Percentiles rank a stretch among this genome's conserved stretches.
phyloP scores from a whole-genome alignment of 179 eudicot species.

The Spergularia azorica region DNA sequence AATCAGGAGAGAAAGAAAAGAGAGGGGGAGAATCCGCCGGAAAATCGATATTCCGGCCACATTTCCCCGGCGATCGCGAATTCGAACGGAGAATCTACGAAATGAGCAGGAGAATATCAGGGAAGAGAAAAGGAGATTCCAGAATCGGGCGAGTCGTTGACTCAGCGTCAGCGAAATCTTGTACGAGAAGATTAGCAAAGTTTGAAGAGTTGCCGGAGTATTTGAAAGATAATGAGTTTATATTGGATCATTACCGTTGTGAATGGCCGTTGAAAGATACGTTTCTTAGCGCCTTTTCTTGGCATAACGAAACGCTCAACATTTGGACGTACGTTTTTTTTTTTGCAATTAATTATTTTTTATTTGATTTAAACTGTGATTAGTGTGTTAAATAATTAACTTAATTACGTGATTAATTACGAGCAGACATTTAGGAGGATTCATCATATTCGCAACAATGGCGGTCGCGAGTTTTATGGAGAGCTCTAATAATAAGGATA shows the following conservation, averaged over 20 bases:
- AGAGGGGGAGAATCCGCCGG: slow-evolving; percentile 10
- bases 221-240: slow-evolving; percentile 81
- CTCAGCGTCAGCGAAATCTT: slow-evolving; percentile 10
- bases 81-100: slow-evolving; percentile 11
- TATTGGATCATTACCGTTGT: slow-evolving; percentile 73
- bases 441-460: slow-evolving; percentile 60
- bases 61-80: background rate
- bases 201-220: slow-evolving; percentile 74
- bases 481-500: slow-evolving; percentile 17
- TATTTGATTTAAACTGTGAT: no score
- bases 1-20: background rate
- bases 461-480: slow-evolving; percentile 57
- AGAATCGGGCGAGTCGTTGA: slow-evolving; percentile 12
- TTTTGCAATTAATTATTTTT: background rate
- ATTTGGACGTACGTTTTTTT: slow-evolving; percentile 77
- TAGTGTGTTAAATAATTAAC: background rate
- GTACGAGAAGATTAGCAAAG: slow-evolving; percentile 42
- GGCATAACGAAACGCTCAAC: slow-evolving; percentile 90
- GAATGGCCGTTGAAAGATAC: slow-evolving; percentile 91
- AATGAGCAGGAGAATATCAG: slow-evolving; percentile 11
- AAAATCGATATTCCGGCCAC: slow-evolving; percentile 13
- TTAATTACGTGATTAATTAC: background rate
- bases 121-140: slow-evolving; percentile 19
- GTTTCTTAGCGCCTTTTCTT: slow-evolving; percentile 60
- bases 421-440: slow-evolving; percentile 81